Base-by-base conservation (phyloP, 768 basidiomycete species). In the Collybia sordida region DNA sequence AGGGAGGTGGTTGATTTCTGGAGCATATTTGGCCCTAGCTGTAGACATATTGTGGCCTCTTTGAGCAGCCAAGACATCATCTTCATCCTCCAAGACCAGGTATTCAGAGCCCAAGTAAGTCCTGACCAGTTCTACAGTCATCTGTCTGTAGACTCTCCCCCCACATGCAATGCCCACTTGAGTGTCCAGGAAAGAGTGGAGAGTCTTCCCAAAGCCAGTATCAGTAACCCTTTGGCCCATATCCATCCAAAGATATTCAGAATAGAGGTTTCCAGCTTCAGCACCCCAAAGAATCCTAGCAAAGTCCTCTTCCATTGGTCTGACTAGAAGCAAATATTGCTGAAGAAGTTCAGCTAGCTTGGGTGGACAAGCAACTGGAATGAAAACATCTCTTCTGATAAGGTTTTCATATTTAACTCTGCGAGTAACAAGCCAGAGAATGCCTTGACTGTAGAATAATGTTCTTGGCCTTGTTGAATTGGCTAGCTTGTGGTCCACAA, bases 31-130 rank as follows among this genome's bases (percentile, higher is more conserved):
- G 4, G 19, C 14, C 1, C 42, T 47, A 34, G 47, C 54, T 15
- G 41, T 51, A 3, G 21, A 11, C 18, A 45, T 7, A 5, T 45
- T 42, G 47, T 62, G 60, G 3, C 56, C 56, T 6, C 51, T 34
- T 35, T 60, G 60, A 15, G 23, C 34, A 23, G 40, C 40, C 5
- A 55, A 11, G 1, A 43, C 45, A 37, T 60, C 61, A 6, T 41
- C 11, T 18, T 47, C 46, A 6, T 49, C 52, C 14, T 59, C 52
- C 6, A 57, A 50, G 12, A 50, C 36, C 4, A 57, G 19, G 28
- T 44, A 40, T 35, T 61, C 57, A 14, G 53, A 52, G 12, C 59
- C 61, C 15, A 59, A 44, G 35, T 53, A 63, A 4, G 52, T 44
- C 6, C 60, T 28, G 6, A 56, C 60, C 15, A 62, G 46, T 31